Base-by-base conservation (phyloP, 148 eudicot genomes). In the Rhododendron vialii region DNA sequence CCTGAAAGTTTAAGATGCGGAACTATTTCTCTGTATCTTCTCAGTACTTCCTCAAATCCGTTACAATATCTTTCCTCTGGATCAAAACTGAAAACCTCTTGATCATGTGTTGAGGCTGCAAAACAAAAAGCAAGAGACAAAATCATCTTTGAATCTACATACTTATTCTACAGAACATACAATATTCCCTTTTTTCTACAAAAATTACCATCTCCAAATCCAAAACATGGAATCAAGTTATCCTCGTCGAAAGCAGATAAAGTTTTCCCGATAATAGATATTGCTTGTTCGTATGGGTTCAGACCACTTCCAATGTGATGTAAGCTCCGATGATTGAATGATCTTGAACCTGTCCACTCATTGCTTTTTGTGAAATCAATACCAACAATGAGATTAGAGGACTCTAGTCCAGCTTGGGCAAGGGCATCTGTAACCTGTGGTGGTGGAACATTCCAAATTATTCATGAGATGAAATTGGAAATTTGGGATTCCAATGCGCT, bases 281-380 rank as follows among this genome's bases (percentile, higher is more conserved):
- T 95, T 71, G 97, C 96, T 87, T 95, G 93, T 87, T 95, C 98
- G 57, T 95, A 95, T 4, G 98, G 98, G 79, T 95, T 94, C 41
- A 81, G 88, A 30, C 78, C 85, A 76, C 26, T 38, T 30, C 95
- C 93, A 47, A 93, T 87, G 86, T 91, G 89, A 91, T 95, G 96
- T 85, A 95, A 91, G 90, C 95, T 91, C 86, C 87, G 91, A 74
- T 89, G 85, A 77, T 93, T 91, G 86, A 90, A 95, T 61, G 98
- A 95, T 91, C 86, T 89, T 28, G 92, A 88, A 77, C 98, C 98
- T 86, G 97, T 95, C 98, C 98, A 95, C 91, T 95, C 98, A 81
- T 95, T 95, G 94, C 98, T 95, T 88, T 95, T 95, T 24, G 98
- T 95, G 78, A 94, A 95, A 89, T 95, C 98, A 76, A 95, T 91